Conservation (phyloP, 305 asterid genomes). For the Ilex paraguariensis region DNA sequence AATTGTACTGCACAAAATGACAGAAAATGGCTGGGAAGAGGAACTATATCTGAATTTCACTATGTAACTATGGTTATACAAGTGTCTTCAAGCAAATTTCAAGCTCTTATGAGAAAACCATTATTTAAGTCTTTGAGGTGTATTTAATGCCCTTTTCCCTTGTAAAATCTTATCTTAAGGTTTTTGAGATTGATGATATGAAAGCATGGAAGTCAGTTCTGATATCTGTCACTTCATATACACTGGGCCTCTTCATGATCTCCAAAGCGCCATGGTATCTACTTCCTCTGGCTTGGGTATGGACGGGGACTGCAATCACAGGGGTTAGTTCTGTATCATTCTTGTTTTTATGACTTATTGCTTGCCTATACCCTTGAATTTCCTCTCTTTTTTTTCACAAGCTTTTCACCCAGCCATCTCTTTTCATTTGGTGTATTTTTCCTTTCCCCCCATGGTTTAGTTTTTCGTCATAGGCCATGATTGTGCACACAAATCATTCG, state of each 20-base stretch:
- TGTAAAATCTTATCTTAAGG: conserved; percentile 38
- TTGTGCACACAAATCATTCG: conserved; percentile 97
- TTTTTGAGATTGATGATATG: conserved; percentile 81
- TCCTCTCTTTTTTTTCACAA: conserved; percentile 1
- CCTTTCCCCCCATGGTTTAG: conserved; percentile 38
- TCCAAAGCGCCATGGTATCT: conserved; percentile 96
- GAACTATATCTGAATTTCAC: too few relatives aligned
- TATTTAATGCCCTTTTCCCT: neutral
- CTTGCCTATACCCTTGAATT: neutral
- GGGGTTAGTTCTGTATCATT: conserved; percentile 56
- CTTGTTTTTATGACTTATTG: neutral
- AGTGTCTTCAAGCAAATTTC: too few relatives aligned
- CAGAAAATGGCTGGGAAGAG: too few relatives aligned
- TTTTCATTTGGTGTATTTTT: conserved; percentile 15
- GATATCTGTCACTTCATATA: conserved; percentile 69
- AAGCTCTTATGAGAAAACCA: neutral
- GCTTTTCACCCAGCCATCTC: conserved; percentile 10
- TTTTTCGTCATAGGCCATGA: conserved; percentile 99
- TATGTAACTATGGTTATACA: too few relatives aligned
- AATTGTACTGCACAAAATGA: too few relatives aligned
- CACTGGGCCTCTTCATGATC: conserved; percentile 79
- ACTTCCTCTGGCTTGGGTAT: conserved; percentile 98
- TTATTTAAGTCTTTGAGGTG: neutral
- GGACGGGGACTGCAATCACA: conserved; percentile 97
- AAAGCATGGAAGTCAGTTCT: conserved; percentile 93